Percentiles rank a stretch among this genome's conserved stretches.
Evolutionary conservation across 2,329 filamentous ascomycete genomes (phyloP).

Genomic region (Sporothrix curviconia): DNA sequence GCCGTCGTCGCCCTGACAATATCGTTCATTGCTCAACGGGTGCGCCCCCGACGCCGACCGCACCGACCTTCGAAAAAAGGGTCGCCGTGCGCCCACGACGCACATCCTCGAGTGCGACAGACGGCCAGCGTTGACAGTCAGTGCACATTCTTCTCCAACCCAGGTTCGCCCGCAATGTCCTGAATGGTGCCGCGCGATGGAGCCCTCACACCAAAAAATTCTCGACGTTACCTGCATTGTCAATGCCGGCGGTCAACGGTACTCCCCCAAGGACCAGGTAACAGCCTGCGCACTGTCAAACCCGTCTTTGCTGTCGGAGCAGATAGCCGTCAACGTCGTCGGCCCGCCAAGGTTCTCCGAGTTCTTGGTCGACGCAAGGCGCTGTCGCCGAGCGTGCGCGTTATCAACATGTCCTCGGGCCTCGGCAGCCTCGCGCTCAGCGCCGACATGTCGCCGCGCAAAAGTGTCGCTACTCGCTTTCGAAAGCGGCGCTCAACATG

Average conservation of each 20-base stretch:
- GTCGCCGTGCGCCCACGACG: slow-evolving; percentile 18
- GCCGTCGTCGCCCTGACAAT: slow-evolving; percentile 21
- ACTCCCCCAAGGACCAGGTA: slow-evolving; percentile 28
- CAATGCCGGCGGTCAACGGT: slow-evolving; percentile 32
- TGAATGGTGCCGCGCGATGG: slow-evolving; percentile 14
- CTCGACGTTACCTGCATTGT: slow-evolving; percentile 30
- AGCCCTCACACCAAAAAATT: slow-evolving; percentile 25
- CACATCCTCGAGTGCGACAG: slow-evolving; percentile 28
- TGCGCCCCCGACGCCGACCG: slow-evolving; percentile 24
- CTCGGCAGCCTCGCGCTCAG: slow-evolving; percentile 30
- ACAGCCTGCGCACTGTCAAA: slow-evolving; percentile 33
- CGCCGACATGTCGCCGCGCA: slow-evolving; percentile 25
- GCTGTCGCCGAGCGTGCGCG: slow-evolving; percentile 24
- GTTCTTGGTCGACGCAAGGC: slow-evolving; percentile 27
- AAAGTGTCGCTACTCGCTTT: slow-evolving; percentile 29
- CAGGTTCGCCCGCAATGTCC: slow-evolving; percentile 21
- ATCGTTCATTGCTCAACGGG: slow-evolving; percentile 26
- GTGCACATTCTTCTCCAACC: slow-evolving; percentile 24
- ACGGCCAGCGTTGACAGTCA: slow-evolving; percentile 28
- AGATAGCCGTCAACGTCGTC: slow-evolving; percentile 40
- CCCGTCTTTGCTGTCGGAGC: slow-evolving; percentile 29
- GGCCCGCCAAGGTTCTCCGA: slow-evolving; percentile 41
- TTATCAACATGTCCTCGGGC: slow-evolving; percentile 38
- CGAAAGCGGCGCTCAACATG: slow-evolving; percentile 29
- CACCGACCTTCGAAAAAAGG: slow-evolving; percentile 23